Base-by-base conservation (phyloP, 164 flowering plant genomes). In the Macadamia tetraphylla region DNA sequence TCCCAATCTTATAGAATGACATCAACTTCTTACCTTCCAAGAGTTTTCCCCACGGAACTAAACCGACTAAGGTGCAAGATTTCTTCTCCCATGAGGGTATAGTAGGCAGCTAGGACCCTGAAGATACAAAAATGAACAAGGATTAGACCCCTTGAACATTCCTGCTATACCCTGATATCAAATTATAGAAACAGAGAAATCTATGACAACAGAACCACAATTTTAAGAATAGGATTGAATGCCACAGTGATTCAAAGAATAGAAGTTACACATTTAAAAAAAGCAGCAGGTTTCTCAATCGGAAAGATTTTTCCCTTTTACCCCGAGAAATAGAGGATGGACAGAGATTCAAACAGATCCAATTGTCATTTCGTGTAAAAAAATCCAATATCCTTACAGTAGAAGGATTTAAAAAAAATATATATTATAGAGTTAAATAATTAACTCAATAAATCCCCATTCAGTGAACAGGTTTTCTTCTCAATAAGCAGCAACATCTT, bases 51-150 rank as follows among this genome's bases (percentile, higher is more conserved):
- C 97, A 91, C 29, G 89, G 85, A 49, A 89, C 74, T 53, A 58
- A 63, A 30, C 91, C 86, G n/a, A 81, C 75, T 18, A 29, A 31
- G 46, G 69, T 29, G 75, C 89, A 82, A 62, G 83, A 88, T 63
- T 75, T 72, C 77, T 83, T 86, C 74, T 91, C 97, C 97, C 97
- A 91, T 30, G 65, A 68, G 29, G 94, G 90, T 6, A 91, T 81
- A 58, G 79, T 86, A 23, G 23, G 23, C 0, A 23, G 23, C 23
- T 23, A 23, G 23, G 23, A 23, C 23, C 23, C 23, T 23, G 64
- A 69, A 63, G 23, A 58, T 29, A 51, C 29, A 65, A 58, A 14
- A 67, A 51, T 30, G 9, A 9, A 18, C 9, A 23, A 23, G 18
- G 44, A 29, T 11, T 10, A 29, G 17, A 31, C 52, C 43, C 9